Base-by-base conservation (phyloP, 2,329 filamentous ascomycete genomes). In the Chlorencoelia australis region DNA sequence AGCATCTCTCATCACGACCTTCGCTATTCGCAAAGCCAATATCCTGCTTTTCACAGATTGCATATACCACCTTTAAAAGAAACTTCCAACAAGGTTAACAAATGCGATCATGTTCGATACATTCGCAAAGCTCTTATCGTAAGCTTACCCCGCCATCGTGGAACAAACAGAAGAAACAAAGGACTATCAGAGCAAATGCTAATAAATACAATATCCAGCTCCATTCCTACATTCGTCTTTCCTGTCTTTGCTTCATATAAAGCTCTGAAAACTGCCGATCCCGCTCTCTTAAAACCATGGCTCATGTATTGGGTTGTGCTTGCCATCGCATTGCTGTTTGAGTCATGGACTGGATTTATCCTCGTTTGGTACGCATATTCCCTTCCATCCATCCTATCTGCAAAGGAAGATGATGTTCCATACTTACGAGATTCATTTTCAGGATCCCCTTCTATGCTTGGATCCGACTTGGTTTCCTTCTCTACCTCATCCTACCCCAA, bases 221-320 rank as follows among this genome's bases (percentile, higher is more conserved):
- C 85, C 45, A 62, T 89, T 58, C 79, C 83, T 41, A 93, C 88
- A 39, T 87, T 94, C 57, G 77, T 95, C 57, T 93, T 96, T 59
- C 91, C 91, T 34, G 77, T 95, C 46, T 96, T 94, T 65, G 88
- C 89, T 49, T 94, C 89, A 46, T 96, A 95, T 73, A 96, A 96
- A 69, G 89, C 91, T 32, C 81, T 98, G 56, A 89, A 91, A 64
- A 88, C 86, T 11, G 82, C 82, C 35, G 85, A 95, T 60, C 87
- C 88, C 2, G 80, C 85, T 24, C 79, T 93, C 57, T 72, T 95
- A 42, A 85, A 85, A 46, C 89, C 89, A 79, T 98, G 91, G 91
- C 75, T 96, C 48, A 96, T 96, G 82, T 98, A 96, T 72, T 98
- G 89, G 82, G 86, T 94, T 42, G 86, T 94, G 16, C 74, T 95